These are phyloP conservation scores for Syzygium aqueum DNA, from an alignment of 345 rosid species.

Conservation along the genomic window DNA sequence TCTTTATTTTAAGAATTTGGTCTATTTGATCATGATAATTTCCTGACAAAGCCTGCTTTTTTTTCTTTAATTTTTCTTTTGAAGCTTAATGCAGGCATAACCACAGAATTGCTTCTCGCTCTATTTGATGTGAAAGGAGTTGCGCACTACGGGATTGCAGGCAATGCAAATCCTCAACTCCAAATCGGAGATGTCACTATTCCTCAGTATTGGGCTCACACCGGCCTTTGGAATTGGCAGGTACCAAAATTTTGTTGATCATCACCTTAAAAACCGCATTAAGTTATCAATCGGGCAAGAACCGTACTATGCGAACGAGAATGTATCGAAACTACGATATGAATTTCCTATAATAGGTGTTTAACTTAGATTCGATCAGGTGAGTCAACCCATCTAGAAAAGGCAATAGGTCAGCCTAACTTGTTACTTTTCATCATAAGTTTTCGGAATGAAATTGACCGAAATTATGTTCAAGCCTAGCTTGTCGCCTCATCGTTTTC, in stretches of 20 bases:
- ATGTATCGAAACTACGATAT: no score
- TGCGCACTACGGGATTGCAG: conserved; percentile 68
- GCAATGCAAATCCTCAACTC: conserved; percentile 47
- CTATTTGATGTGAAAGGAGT: conserved; percentile 52
- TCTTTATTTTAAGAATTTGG: not conserved
- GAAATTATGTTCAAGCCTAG: not conserved
- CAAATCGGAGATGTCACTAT: conserved; percentile 60
- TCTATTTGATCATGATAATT: not conserved
- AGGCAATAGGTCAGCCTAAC: not conserved
- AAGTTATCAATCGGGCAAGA: not conserved
- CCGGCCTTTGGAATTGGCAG: conserved; percentile 84
- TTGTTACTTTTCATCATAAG: not conserved
- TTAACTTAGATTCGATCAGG: not conserved
- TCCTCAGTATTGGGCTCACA: conserved; percentile 59
- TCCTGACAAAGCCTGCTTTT: not conserved
- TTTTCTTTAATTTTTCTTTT: not conserved
- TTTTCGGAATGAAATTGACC: not conserved
- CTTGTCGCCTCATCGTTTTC: not conserved
- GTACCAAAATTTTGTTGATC: not conserved
- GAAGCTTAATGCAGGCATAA: conserved; percentile 59
- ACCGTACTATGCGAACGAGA: no score
- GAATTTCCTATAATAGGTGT: not conserved
- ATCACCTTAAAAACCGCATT: not conserved
- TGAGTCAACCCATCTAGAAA: not conserved
- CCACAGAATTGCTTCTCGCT: conserved; percentile 43